Evolutionary conservation across 2,329 filamentous ascomycete species (phyloP).

Genomic region (Corinectria fuckeliana): DNA sequence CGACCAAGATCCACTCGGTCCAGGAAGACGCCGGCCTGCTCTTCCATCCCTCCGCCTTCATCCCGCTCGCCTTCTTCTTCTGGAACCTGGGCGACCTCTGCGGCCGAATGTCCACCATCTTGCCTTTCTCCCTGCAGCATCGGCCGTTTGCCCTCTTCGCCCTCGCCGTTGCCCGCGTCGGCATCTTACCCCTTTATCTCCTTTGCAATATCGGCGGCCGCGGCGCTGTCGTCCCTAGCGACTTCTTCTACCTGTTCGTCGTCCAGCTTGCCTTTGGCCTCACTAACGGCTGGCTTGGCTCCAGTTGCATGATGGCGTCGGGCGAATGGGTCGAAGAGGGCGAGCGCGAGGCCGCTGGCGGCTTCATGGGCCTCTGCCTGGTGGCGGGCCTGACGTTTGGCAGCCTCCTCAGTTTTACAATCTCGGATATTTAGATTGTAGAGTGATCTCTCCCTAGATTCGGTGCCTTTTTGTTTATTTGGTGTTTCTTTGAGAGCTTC

Average conservation of each 20-base stretch:
- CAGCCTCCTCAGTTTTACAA: slow-evolving; percentile 88
- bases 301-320: slow-evolving; percentile 90
- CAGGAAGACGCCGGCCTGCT: slow-evolving; percentile 55
- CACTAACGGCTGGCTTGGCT: slow-evolving; percentile 86
- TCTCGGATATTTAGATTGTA: slow-evolving; percentile 55
- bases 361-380: slow-evolving; percentile 93
- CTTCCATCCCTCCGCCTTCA: slow-evolving; percentile 78
- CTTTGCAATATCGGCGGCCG: slow-evolving; percentile 85
- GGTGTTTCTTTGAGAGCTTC: slow-evolving; percentile 2
- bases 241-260: slow-evolving; percentile 84
- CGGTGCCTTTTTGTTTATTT: slow-evolving; percentile 5
- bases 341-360: slow-evolving; percentile 87
- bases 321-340: slow-evolving; percentile 80
- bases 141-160: slow-evolving; percentile 72
- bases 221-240: slow-evolving; percentile 77
- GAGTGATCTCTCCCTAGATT: slow-evolving; percentile 20
- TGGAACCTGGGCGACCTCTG: slow-evolving; percentile 91
- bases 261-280: slow-evolving; percentile 86
- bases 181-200: slow-evolving; percentile 84
- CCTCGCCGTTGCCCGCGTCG: slow-evolving; percentile 67
- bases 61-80: slow-evolving; percentile 87
- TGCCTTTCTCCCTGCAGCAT: slow-evolving; percentile 62
- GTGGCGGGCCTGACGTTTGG: slow-evolving; percentile 82
- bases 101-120: slow-evolving; percentile 73
- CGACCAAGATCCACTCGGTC: slow-evolving; percentile 65